phyloP scores from a whole-genome alignment of 495 filamentous ascomycete species.

The Rhizodiscina lignyota region DNA sequence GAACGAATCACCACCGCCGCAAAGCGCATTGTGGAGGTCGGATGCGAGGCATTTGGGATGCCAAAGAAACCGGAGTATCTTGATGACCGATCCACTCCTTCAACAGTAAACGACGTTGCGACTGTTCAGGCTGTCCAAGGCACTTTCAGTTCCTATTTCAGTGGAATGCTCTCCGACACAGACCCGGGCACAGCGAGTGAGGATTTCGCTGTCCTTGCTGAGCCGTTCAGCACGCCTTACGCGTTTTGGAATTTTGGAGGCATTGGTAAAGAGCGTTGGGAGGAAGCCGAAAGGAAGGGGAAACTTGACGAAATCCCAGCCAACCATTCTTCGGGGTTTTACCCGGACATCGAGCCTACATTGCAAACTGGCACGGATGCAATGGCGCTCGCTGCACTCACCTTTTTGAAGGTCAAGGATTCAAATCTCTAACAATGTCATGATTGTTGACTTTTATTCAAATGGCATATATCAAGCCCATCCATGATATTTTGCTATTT shows the following conservation, averaged over 20 bases:
- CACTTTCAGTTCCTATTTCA: slow-evolving; percentile 23
- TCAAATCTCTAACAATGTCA: too few relatives aligned
- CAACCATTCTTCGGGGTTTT: slow-evolving; percentile 1
- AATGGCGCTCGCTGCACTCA: not conserved
- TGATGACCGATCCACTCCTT: not conserved
- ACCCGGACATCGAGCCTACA: not conserved
- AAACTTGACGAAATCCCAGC: not conserved
- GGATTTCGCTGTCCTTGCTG: not conserved
- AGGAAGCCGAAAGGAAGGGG: not conserved
- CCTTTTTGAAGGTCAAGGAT: too few relatives aligned
- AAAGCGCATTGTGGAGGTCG: not conserved
- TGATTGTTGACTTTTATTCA: too few relatives aligned
- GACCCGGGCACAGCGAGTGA: not conserved
- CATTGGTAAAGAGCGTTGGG: not conserved
- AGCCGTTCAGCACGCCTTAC: too few relatives aligned
- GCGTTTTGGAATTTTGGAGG: slow-evolving; percentile 1
- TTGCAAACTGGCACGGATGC: not conserved
- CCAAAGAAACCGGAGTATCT: not conserved
- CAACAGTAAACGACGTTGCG: slow-evolving; percentile 18
- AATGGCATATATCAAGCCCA: too few relatives aligned
- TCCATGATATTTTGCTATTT: too few relatives aligned
- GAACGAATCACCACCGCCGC: not conserved
- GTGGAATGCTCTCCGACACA: not conserved
- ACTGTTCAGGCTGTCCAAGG: slow-evolving; percentile 16
- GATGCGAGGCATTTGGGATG: not conserved